These are phyloP conservation scores for Hypericum androsaemum DNA, from an alignment of 345 rosid species.

Conservation along the genomic window DNA sequence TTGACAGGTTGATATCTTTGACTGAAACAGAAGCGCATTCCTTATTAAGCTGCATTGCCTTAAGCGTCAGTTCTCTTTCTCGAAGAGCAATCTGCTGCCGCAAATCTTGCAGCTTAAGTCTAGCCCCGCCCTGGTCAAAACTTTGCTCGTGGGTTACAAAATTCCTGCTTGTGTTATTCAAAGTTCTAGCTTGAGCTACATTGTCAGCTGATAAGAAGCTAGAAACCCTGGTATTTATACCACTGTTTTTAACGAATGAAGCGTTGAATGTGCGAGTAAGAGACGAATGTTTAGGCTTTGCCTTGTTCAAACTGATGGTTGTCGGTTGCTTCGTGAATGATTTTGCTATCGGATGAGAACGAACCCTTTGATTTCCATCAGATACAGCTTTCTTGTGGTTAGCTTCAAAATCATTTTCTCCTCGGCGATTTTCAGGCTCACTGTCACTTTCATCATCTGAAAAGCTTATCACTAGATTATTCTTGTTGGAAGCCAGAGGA, in stretches of 20 bases:
- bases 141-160: slow-evolving; percentile 33
- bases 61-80: slow-evolving; percentile 72
- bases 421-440: slow-evolving; percentile 43
- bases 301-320: slow-evolving; percentile 26
- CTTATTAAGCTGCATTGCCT: slow-evolving; percentile 50
- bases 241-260: slow-evolving; percentile 25
- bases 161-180: slow-evolving; percentile 25
- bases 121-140: slow-evolving; percentile 31
- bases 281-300: slow-evolving; percentile 34
- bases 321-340: slow-evolving; percentile 24
- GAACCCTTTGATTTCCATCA: slow-evolving; percentile 25
- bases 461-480: slow-evolving; percentile 82
- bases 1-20: slow-evolving; percentile 15
- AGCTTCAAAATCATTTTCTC: slow-evolving; percentile 17
- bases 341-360: slow-evolving; percentile 20
- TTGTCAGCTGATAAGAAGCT: slow-evolving; percentile 22
- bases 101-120: slow-evolving; percentile 56
- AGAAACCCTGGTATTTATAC: slow-evolving; percentile 27
- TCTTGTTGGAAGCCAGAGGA: slow-evolving; percentile 21
- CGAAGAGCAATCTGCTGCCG: slow-evolving; percentile 88
- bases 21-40: slow-evolving; percentile 29
- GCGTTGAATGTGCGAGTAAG: slow-evolving; percentile 31
- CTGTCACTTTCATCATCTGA: slow-evolving; percentile 83
- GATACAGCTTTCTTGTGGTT: slow-evolving; percentile 20
- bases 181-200: slow-evolving; percentile 31